phyloP scores from a whole-genome alignment of 805 yeast species.

The Hanseniaspora nectarophila region DNA sequence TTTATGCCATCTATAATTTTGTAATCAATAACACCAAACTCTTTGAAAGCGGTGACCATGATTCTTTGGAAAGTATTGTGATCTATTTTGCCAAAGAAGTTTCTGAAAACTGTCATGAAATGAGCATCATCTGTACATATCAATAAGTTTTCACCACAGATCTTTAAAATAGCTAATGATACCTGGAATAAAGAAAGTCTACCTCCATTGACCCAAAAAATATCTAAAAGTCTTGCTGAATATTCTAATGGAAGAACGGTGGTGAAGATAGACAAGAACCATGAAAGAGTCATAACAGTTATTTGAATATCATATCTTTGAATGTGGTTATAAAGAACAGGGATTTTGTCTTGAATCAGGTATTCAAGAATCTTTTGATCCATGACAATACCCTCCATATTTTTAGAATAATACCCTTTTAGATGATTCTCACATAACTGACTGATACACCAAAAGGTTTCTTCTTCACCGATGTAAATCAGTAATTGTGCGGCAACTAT shows the following conservation, averaged over 20 bases:
- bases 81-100: conserved; percentile 73
- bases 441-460: conserved; percentile 87
- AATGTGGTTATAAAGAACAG: conserved; percentile 75
- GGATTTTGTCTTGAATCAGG: conserved; percentile 80
- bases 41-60: conserved; percentile 83
- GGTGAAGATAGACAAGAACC: conserved; percentile 85
- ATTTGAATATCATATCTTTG: conserved; percentile 71
- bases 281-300: conserved; percentile 85
- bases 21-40: conserved; percentile 53
- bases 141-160: conserved; percentile 75
- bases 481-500: conserved; percentile 71
- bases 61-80: conserved; percentile 82
- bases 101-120: conserved; percentile 73
- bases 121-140: conserved; percentile 83
- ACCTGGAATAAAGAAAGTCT: conserved; percentile 73
- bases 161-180: conserved; percentile 76
- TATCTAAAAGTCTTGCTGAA: conserved; percentile 84
- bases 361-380: conserved; percentile 92
- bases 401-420: conserved; percentile 92
- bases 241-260: conserved; percentile 90
- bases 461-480: conserved; percentile 87
- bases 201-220: conserved; percentile 81
- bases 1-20: not conserved
- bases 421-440: conserved; percentile 70
- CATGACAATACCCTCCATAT: conserved; percentile 91